These are phyloP conservation scores for Tuber aestivum DNA, from an alignment of 495 filamentous ascomycete species.

Conservation along the genomic window DNA sequence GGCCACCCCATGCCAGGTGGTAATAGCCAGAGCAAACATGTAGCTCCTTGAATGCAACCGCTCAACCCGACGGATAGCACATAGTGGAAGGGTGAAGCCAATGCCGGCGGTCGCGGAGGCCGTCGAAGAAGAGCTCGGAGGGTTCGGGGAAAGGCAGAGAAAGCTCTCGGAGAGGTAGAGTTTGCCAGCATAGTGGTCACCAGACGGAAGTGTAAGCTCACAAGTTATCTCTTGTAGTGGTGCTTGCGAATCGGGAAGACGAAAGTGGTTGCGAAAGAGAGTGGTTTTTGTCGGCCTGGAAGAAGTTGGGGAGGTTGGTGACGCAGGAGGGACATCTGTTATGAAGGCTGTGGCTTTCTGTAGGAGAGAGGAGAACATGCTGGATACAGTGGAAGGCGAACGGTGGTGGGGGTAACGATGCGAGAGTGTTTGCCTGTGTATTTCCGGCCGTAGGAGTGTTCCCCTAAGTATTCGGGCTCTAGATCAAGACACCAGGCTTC, in stretches of 20 bases:
- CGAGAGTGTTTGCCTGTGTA: background rate
- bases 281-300: slow-evolving; percentile 80
- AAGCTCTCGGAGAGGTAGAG: slow-evolving; percentile 90
- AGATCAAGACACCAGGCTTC: background rate
- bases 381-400: background rate
- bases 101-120: slow-evolving; percentile 85
- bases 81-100: slow-evolving; percentile 93
- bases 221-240: slow-evolving; percentile 93
- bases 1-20: slow-evolving; percentile 83
- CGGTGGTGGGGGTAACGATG: background rate
- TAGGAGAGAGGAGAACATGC: slow-evolving; percentile 55
- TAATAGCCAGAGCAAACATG: slow-evolving; percentile 87
- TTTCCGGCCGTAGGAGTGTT: background rate
- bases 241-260: slow-evolving; percentile 82
- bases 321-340: slow-evolving; percentile 63
- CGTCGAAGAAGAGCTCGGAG: slow-evolving; percentile 65
- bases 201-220: slow-evolving; percentile 76
- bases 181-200: slow-evolving; percentile 85
- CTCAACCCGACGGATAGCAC: slow-evolving; percentile 84
- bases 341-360: slow-evolving; percentile 94
- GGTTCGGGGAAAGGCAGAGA: slow-evolving; percentile 91
- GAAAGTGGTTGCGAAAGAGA: slow-evolving; percentile 93
- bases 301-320: slow-evolving; percentile 60
- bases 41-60: slow-evolving; percentile 82
- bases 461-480: background rate